Percentiles rank a stretch among this genome's conserved stretches.
phyloP scores from a whole-genome alignment of 1,284 basidiomycete genomes.

The Psilocybe mexicana region DNA sequence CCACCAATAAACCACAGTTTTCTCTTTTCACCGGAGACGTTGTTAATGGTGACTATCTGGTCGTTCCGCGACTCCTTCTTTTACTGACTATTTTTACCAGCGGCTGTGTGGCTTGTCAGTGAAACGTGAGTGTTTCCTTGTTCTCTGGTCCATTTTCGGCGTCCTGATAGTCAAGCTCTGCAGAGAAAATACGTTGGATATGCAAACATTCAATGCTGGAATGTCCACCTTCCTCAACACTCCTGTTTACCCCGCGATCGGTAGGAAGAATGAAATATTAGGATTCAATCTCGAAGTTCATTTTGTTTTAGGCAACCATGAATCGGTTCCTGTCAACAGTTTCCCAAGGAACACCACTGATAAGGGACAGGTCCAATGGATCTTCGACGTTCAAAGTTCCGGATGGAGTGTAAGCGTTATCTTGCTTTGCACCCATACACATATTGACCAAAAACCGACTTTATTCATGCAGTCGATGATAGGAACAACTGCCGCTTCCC shows the following conservation, averaged over 20 bases:
- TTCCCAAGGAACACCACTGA: slow-evolving; percentile 48
- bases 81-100: slow-evolving; percentile 25
- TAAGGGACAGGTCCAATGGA: slow-evolving; percentile 42
- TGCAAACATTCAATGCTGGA: slow-evolving; percentile 44
- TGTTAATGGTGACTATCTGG: slow-evolving; percentile 45
- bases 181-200: slow-evolving; percentile 43
- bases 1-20: slow-evolving; percentile 42
- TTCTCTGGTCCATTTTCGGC: neutral
- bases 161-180: neutral
- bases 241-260: slow-evolving; percentile 47
- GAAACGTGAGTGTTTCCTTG: slow-evolving; percentile 33
- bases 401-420: slow-evolving; percentile 44
- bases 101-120: slow-evolving; percentile 47
- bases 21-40: slow-evolving; percentile 67
- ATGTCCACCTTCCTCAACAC: slow-evolving; percentile 38
- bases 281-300: neutral
- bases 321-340: slow-evolving; percentile 46
- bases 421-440: neutral
- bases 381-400: slow-evolving; percentile 46
- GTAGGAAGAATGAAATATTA: slow-evolving; percentile 25
- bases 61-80: neutral
- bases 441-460: neutral
- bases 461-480: slow-evolving; percentile 40
- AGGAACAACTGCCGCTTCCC: slow-evolving; percentile 33
- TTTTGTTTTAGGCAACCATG: slow-evolving; percentile 47